Evolutionary conservation across 495 filamentous ascomycete species (phyloP).

Genomic region (Bryoglossum gracile): DNA sequence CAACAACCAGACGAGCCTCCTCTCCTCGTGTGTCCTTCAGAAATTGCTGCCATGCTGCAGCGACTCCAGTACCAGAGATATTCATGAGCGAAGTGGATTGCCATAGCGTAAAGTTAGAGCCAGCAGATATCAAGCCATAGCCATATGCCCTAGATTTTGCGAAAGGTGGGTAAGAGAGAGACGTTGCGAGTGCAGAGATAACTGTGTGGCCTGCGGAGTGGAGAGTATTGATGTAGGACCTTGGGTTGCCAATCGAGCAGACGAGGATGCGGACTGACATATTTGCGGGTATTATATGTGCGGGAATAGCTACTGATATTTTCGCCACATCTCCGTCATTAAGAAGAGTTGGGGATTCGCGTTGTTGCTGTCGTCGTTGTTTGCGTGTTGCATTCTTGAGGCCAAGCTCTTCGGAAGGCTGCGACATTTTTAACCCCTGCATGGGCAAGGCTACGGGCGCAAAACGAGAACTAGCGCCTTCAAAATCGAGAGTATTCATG

Average conservation of each 20-base stretch:
- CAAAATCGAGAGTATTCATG: too few relatives aligned
- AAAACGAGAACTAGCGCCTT: too few relatives aligned
- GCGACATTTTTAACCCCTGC: constrained; percentile 7
- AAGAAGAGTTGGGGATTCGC: too few relatives aligned
- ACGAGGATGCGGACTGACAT: constrained; percentile 50
- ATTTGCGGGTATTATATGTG: too few relatives aligned
- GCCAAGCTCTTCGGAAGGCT: constrained; percentile 1
- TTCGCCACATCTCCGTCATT: too few relatives aligned
- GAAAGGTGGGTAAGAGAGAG: constrained; percentile 39
- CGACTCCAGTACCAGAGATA: constrained; percentile 43
- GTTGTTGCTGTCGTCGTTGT: constrained; percentile 11
- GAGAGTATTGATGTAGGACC: constrained; percentile 53
- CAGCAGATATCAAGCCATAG: constrained; percentile 31
- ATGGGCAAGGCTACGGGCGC: constrained; percentile 14
- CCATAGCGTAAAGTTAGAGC: constrained; percentile 53
- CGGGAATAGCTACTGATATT: too few relatives aligned
- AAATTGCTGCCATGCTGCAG: constrained; percentile 34
- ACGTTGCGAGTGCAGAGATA: constrained; percentile 39
- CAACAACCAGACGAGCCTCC: constrained; percentile 49
- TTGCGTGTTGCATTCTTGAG: constrained; percentile 5
- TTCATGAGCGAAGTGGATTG: constrained; percentile 63
- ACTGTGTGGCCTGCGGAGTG: constrained; percentile 66
- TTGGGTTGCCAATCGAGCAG: constrained; percentile 66
- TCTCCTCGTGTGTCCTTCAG: constrained; percentile 24
- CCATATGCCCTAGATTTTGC: constrained; percentile 28